phyloP scores from a whole-genome alignment of 2,329 filamentous ascomycete species.

The Alternaria angustiovoidea region DNA sequence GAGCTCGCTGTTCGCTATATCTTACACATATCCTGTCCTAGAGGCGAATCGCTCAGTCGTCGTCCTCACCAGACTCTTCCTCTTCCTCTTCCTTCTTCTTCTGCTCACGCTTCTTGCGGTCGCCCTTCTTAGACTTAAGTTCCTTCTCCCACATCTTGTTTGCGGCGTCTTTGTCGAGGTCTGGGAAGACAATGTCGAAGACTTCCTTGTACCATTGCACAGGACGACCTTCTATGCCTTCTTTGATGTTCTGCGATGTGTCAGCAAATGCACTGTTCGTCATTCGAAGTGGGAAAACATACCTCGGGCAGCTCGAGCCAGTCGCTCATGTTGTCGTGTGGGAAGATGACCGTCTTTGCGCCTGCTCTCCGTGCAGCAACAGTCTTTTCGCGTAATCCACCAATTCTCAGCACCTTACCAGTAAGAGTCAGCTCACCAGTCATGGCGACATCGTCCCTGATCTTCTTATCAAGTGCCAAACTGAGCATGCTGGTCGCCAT shows the following conservation, averaged over 20 bases:
- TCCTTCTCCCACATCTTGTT: conserved; percentile 76
- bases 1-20: conserved; percentile 1
- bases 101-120: conserved; percentile 46
- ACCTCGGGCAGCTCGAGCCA: conserved; percentile 98
- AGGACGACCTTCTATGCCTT: conserved; percentile 89
- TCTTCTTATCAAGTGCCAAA: conserved; percentile 77
- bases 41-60: conserved; percentile 32
- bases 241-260: conserved; percentile 85
- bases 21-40: conserved; percentile 20
- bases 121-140: conserved; percentile 53
- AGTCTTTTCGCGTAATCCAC: conserved; percentile 94
- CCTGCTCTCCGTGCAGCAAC: conserved; percentile 92
- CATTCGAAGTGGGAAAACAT: conserved; percentile 51
- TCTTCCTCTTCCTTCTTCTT: conserved; percentile 61
- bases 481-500: conserved; percentile 96
- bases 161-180: conserved; percentile 75
- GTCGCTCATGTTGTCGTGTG: conserved; percentile 92
- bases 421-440: conserved; percentile 97
- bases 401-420: conserved; percentile 94
- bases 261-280: conserved; percentile 14
- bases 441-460: conserved; percentile 93
- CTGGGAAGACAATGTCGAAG: conserved; percentile 87
- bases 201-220: conserved; percentile 95
- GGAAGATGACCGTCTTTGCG: conserved; percentile 93
- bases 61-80: conserved; percentile 43